phyloP scores from a whole-genome alignment of 306 rosid species.

The Oxytropis ochrocephala region DNA sequence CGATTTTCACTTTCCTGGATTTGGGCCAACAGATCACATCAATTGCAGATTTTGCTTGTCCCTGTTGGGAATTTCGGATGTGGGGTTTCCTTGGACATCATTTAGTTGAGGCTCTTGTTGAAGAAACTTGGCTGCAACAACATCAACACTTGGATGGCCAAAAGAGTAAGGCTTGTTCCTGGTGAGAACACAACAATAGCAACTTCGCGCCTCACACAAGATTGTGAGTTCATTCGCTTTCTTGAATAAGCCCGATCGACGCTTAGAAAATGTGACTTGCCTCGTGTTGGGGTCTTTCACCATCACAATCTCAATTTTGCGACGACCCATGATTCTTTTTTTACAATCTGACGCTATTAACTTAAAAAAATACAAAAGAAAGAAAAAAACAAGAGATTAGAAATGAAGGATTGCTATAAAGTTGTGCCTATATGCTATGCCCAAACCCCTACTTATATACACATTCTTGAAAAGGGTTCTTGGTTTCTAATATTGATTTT shows the following conservation, averaged over 20 bases:
- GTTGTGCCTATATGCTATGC: neutral
- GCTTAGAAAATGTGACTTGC: constrained; percentile 3
- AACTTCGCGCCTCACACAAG: neutral
- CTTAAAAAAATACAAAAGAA: neutral
- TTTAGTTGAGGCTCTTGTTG: neutral
- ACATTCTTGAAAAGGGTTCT: neutral
- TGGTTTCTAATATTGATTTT: neutral
- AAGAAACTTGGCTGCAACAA: neutral
- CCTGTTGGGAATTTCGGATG: neutral
- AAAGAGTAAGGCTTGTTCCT: neutral
- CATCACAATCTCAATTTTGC: neutral
- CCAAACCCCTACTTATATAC: neutral
- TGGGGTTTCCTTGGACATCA: neutral
- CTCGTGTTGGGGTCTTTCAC: constrained; percentile 15
- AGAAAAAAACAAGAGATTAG: neutral
- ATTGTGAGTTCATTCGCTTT: neutral
- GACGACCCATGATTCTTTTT: constrained; percentile 4
- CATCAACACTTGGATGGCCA: constrained; percentile 1
- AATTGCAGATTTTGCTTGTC: neutral
- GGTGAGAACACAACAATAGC: constrained; percentile 14
- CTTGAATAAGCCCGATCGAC: constrained; percentile 5
- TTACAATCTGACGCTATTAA: neutral
- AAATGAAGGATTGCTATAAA: neutral
- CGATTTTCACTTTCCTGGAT: neutral
- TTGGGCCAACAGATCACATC: neutral